Evolutionary conservation across 2,329 filamentous ascomycete genomes (phyloP), one percentile per base, ranked within the genome.

Genomic region (Aureobasidium sp.): DNA sequence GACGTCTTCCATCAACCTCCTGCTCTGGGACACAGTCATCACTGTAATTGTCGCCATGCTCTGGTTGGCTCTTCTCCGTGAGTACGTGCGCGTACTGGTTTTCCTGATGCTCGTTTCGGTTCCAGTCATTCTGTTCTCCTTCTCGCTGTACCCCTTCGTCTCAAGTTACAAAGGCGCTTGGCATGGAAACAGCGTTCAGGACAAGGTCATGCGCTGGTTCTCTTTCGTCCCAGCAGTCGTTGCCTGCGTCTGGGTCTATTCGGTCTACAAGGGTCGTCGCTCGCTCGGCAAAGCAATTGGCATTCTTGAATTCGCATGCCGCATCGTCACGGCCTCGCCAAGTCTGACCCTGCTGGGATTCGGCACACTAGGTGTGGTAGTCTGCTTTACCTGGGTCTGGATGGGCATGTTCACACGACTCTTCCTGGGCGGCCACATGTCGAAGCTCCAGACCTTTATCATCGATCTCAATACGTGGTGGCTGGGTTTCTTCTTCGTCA

Each of bases 311-410:
- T 97, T 99, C 73, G 88, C 91, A 11, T 93, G 90, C 69, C 87
- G 88, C 62, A 95, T 99, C 63, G 79, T 99, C 17, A 85, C 87
- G 7, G 88, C 91, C 39, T 96, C 95, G 70, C 87, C 91, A 11
- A 90, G 88, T 2, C 81, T 99, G 22, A 81, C 97, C 37, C 73
- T 89, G 1, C 83, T 97, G n/a, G 94, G 94, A 2, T 87, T 97
- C 69, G 85, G 82, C 12, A 88, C 88, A 25, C 82, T 97, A 15
- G 82, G 79, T 7, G 78, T 87, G 29, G 88, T 96, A 47, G 89
- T 97, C 11, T 78, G 85, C 15, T 97, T 92, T 88, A 97, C 92
- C 0, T 99, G 94, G 94, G 75, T 89, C 7, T 99, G 94, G 94
- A 85, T 97, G 67, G 86, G 87, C 68, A 97, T 99, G 91, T 97